A percentile compares a stretch with the other conserved stretches of the same genome.
Conservation (phyloP, 2,329 filamentous ascomycete genomes). For the Mariannaea sp. region DNA sequence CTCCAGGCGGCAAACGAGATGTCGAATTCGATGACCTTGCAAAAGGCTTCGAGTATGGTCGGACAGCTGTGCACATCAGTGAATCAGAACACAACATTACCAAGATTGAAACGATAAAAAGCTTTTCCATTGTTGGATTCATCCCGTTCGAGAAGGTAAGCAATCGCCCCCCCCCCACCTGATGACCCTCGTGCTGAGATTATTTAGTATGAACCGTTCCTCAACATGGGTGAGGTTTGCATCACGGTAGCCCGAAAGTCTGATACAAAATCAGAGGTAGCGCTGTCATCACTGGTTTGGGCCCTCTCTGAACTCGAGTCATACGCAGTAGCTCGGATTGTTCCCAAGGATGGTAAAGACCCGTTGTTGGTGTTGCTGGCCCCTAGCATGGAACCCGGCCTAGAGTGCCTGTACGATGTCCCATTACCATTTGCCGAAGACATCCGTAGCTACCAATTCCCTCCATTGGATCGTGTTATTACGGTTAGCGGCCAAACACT, state of each 20-base stretch:
- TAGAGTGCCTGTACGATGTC: constrained; percentile 87
- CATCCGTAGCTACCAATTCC: constrained; percentile 86
- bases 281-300: constrained; percentile 87
- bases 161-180: not conserved
- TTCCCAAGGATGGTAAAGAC: constrained; percentile 80
- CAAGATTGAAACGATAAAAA: constrained; percentile 77
- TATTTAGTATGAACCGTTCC: constrained; percentile 75
- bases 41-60: constrained; percentile 93
- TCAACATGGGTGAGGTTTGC: constrained; percentile 81
- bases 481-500: constrained; percentile 84
- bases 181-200: constrained; percentile 16
- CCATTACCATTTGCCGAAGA: constrained; percentile 95
- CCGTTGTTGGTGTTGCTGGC: constrained; percentile 79
- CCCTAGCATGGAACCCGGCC: constrained; percentile 76
- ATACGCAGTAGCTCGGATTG: constrained; percentile 84
- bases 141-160: constrained; percentile 71
- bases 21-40: constrained; percentile 82
- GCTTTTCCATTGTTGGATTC: constrained; percentile 86
- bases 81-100: constrained; percentile 87
- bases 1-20: constrained; percentile 78
- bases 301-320: constrained; percentile 83
- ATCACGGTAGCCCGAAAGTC: constrained; percentile 76
- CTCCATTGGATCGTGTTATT: constrained; percentile 83
- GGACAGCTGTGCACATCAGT: constrained; percentile 87
- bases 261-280: constrained; percentile 82